A percentile compares a stretch with the other conserved stretches of the same genome.
Evolutionary conservation across 2,329 filamentous ascomycete species (phyloP).

Genomic region (Talaromyces sp.): DNA sequence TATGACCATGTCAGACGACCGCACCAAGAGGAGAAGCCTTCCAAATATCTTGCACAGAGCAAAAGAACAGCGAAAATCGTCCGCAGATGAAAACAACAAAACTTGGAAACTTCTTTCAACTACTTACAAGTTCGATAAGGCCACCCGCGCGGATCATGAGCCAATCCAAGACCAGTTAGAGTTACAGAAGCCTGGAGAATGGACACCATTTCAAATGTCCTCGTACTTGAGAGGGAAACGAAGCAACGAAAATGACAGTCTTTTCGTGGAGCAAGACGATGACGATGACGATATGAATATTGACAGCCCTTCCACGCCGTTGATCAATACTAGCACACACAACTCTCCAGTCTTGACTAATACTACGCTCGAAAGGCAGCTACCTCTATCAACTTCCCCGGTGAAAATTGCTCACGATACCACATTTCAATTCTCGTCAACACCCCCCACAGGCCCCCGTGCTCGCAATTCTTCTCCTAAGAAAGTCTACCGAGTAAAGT

Average conservation of each 20-base stretch:
- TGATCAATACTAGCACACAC: not conserved
- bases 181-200: constrained; percentile 31
- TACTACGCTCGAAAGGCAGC: not conserved
- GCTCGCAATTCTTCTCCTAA: not conserved
- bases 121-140: constrained; percentile 26
- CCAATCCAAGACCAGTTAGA: constrained; percentile 33
- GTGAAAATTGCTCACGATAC: not conserved
- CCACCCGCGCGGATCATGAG: constrained; percentile 26
- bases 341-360: not conserved
- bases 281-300: not conserved
- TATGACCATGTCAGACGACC: constrained; percentile 1
- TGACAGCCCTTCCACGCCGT: not conserved
- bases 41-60: constrained; percentile 1
- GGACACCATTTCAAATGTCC: constrained; percentile 14
- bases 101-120: constrained; percentile 19
- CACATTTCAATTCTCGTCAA: not conserved
- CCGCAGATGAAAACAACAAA: constrained; percentile 7
- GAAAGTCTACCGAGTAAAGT: not conserved
- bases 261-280: constrained; percentile 18
- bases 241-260: constrained; percentile 5
- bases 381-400: not conserved
- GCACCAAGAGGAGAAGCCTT: constrained; percentile 2
- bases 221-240: not conserved
- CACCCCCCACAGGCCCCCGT: not conserved
- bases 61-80: constrained; percentile 1